Conservation (phyloP, 2,329 filamentous ascomycete species). For the Xylaria hypoxylon region DNA sequence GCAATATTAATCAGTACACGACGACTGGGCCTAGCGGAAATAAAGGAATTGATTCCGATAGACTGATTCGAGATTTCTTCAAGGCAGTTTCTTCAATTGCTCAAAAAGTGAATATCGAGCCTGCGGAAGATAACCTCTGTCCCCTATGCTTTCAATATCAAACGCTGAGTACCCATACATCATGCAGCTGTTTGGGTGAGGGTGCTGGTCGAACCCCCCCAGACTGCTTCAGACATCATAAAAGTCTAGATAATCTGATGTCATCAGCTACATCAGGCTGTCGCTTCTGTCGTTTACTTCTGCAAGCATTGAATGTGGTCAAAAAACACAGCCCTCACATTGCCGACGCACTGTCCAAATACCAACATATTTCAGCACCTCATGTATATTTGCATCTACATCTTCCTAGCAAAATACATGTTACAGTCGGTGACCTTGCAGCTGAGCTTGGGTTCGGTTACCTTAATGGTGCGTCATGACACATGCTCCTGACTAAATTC, state of each 20-base stretch:
- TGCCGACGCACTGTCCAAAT: neutral
- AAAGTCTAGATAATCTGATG: neutral
- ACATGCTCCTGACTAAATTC: neutral
- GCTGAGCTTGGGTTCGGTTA: slow-evolving; percentile 3
- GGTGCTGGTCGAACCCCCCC: neutral
- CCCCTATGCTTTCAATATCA: slow-evolving; percentile 10
- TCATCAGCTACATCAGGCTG: slow-evolving; percentile 2
- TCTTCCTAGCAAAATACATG: neutral
- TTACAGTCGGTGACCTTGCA: slow-evolving; percentile 4
- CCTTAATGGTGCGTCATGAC: slow-evolving; percentile 1
- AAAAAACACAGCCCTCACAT: neutral
- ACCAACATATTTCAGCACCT: neutral
- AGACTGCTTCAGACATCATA: slow-evolving; percentile 9
- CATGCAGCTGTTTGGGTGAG: slow-evolving; percentile 9
- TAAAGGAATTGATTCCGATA: neutral
- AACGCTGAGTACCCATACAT: neutral
- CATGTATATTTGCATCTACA: neutral
- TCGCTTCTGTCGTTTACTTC: neutral
- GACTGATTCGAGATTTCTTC: neutral
- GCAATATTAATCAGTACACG: neutral
- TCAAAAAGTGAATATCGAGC: neutral
- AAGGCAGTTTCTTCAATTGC: slow-evolving; percentile 1
- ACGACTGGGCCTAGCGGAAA: neutral
- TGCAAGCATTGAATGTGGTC: slow-evolving; percentile 4
- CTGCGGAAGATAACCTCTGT: slow-evolving; percentile 3